These are phyloP conservation scores for Austroboletus olivaceoglutinosus DNA, from an alignment of 1,284 basidiomycete genomes.

Conservation along the genomic window DNA sequence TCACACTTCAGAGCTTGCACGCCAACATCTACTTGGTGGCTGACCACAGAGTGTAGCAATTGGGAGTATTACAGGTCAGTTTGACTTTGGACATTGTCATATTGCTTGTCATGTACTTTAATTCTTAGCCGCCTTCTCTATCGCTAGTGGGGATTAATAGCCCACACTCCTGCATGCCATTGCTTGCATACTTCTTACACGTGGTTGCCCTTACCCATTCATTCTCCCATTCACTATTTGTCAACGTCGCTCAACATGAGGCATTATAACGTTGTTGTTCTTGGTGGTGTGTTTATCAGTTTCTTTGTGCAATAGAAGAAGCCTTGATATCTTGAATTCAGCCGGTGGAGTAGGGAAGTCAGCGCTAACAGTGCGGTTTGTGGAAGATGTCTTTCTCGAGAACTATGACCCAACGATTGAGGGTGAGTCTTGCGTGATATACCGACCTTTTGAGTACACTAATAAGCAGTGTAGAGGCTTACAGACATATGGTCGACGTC, in stretches of 20 bases:
- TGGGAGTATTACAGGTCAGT: constrained; percentile 1
- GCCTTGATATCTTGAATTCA: constrained; percentile 29
- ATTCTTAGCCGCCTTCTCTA: constrained; percentile 1
- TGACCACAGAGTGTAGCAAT: not conserved
- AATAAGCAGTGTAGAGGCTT: constrained; percentile 31
- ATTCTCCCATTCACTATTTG: constrained; percentile 9
- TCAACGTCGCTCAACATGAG: constrained; percentile 43
- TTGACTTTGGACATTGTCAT: not conserved
- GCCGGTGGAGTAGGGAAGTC: constrained; percentile 86
- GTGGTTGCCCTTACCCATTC: constrained; percentile 8
- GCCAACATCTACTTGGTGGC: not conserved
- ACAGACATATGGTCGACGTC: constrained; percentile 57
- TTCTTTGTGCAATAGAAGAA: constrained; percentile 4
- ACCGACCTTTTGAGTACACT: constrained; percentile 2
- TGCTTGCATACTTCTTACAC: constrained; percentile 28
- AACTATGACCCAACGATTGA: constrained; percentile 83
- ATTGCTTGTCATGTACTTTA: not conserved
- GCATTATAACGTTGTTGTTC: constrained; percentile 71
- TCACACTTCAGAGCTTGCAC: not conserved
- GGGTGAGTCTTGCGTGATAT: constrained; percentile 43
- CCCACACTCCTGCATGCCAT: constrained; percentile 14
- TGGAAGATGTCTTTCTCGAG: constrained; percentile 71
- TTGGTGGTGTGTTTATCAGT: constrained; percentile 57
- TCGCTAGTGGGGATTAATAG: constrained; percentile 11
- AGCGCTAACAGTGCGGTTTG: constrained; percentile 72